Evolutionary conservation across 495 filamentous ascomycete genomes (phyloP), one percentile per base, ranked within the genome.

Genomic region (Aspergillus haitiensis): DNA sequence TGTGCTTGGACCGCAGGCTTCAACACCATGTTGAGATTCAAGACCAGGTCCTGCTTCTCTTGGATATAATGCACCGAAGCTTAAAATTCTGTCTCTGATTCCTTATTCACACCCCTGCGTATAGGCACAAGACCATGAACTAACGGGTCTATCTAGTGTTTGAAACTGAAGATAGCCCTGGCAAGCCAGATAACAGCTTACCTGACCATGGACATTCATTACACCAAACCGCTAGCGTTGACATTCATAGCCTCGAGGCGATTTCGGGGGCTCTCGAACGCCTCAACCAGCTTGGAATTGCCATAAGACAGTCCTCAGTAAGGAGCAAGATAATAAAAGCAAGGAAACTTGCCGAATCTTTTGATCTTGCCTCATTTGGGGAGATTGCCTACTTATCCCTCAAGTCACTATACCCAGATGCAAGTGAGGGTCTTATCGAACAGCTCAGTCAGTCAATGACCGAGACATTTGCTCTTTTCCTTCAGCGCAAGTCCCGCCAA

Each of bases 11-110:
- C 34, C 55, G 55, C 9, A 15, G 55, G 34, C 33, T 57, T 2
- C 45, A 33, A 10, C 55, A 44, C 39, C 55, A 50, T 11, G 15
- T 10, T 27, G 55, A 57, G 13, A 57, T 57, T 12, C 45, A 49
- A n/a, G 55, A 57, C 12, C 44, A 49, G 33, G 55, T 57, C 5
- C 45, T 57, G n/a, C 55, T 44, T 50, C 34, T 57, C 10, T 13
- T 57, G 45, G 55, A 50, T 13, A 48, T 57, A 6, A 57, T 57
- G 45, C 16, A 12, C n/a, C 31, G 45, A 16, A 57, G 50, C 39
- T 33, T 57, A 6, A 49, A 27, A 27, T 27, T 27, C 21, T 27
- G 21, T 27, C 21, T 27, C 21, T 27, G 21, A 27, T 27, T 27
- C 1, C 21, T 27, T 27, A 3, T 27, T 27, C 3, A 27, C 1